Base-by-base conservation (phyloP, 805 yeast genomes). In the Schizosaccharomyces osmophilus region DNA sequence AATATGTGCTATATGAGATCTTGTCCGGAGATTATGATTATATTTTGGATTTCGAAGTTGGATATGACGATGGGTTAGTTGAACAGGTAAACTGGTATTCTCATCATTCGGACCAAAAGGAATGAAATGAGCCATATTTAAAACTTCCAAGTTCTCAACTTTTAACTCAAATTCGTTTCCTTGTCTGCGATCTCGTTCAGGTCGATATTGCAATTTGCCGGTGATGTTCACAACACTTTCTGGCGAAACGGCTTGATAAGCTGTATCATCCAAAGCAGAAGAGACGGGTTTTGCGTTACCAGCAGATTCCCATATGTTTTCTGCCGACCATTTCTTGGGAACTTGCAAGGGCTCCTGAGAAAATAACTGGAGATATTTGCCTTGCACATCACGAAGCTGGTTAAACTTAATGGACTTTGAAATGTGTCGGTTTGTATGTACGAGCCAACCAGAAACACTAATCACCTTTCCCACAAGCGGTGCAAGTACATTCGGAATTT, bases 1-100 rank as follows among this genome's bases (percentile, higher is more conserved):
- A 13, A 73, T 65, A 31, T 70, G 64, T 63, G 70, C 66, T 24
- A 70, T 66, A 2, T 59, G 45, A 69, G 69, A 86, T 66, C 69
- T 65, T 31, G 51, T 61, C 8, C 68, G 62, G 42, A 72, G 65
- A 6, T 63, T 64, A 5, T 64, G 48, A 60, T 70, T 73, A 60
- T 67, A 65, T 26, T 65, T 48, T 1, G 71, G 68, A 59, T 68
- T 17, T 22, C 60, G 43, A 19, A 36, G 29, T 17, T 57, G 39
- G 19, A 57, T 19, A 41, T 57, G 48, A 15, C 60, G 41, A 36
- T 57, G 42, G 9, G 43, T 17, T 29, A 57, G 45, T 17, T 22
- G 29, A 32, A 32, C 22, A 24, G 19, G 57, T 17, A 51, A 8
- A 17, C 36, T 29, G 9, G 57, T 17, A 19, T 26, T 22, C 29